phyloP scores from a whole-genome alignment of 2,329 filamentous ascomycete genomes.

The Pseudogymnoascus verrucosus region DNA sequence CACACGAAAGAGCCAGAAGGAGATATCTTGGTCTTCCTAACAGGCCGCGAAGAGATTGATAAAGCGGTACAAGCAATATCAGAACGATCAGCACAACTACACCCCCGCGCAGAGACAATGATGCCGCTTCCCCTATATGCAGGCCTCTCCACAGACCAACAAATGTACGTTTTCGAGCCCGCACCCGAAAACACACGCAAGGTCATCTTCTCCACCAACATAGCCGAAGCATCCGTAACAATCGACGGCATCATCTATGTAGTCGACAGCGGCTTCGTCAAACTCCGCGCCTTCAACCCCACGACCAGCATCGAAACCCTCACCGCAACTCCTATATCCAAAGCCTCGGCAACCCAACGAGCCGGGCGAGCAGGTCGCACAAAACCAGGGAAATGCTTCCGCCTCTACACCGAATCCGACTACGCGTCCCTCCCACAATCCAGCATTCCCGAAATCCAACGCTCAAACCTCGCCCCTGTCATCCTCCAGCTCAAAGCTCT shows the following conservation, averaged over 20 bases:
- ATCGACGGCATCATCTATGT: constrained; percentile 90
- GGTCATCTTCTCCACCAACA: constrained; percentile 89
- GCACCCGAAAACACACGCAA: constrained; percentile 76
- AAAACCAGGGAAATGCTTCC: constrained; percentile 85
- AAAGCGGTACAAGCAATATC: constrained; percentile 68
- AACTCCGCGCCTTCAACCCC: constrained; percentile 79
- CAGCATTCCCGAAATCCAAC: constrained; percentile 83
- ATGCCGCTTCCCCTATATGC: constrained; percentile 78
- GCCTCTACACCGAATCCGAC: constrained; percentile 74
- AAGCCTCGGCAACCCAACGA: constrained; percentile 86
- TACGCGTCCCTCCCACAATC: constrained; percentile 60
- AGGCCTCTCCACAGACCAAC: constrained; percentile 80
- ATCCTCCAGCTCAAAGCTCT: constrained; percentile 89
- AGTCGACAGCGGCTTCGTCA: constrained; percentile 84
- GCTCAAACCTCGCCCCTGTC: constrained; percentile 80
- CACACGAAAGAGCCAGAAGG: constrained; percentile 73
- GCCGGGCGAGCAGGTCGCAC: constrained; percentile 86
- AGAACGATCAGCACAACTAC: constrained; percentile 59
- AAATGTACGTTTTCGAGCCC: constrained; percentile 90
- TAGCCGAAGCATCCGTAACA: constrained; percentile 91
- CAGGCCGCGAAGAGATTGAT: constrained; percentile 90
- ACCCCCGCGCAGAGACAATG: constrained; percentile 50
- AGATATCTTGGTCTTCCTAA: constrained; percentile 86
- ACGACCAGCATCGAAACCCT: constrained; percentile 80
- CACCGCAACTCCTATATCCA: constrained; percentile 73